A percentile compares a stretch with the other conserved stretches of the same genome.
Conservation (phyloP, 257 asterid species). For the Petrea volubilis region DNA sequence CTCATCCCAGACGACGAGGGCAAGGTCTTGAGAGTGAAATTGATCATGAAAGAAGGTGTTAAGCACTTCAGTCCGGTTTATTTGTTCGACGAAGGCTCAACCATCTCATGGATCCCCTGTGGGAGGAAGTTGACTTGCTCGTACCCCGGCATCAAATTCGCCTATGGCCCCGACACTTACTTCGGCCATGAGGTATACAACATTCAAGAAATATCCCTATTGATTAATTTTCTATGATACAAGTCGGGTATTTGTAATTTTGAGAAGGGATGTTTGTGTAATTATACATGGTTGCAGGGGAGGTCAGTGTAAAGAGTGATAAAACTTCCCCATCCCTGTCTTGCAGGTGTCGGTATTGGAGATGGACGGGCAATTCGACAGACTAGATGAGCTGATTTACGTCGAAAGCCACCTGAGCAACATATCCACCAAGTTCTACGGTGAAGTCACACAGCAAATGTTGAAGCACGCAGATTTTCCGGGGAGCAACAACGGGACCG, state of each 20-base stretch:
- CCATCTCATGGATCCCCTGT: constrained; percentile 96
- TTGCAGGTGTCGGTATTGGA: constrained; percentile 87
- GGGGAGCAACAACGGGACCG: constrained; percentile 97
- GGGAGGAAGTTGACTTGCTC: constrained; percentile 98
- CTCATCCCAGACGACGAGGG: constrained; percentile 98
- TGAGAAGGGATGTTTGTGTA: too few relatives aligned
- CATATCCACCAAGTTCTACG: constrained; percentile 90
- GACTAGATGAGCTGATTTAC: constrained; percentile 90
- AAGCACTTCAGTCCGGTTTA: constrained; percentile 78
- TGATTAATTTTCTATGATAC: too few relatives aligned
- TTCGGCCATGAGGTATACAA: constrained; percentile 78
- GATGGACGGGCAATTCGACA: constrained; percentile 98
- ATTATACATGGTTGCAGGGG: too few relatives aligned
- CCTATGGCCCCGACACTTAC: constrained; percentile 86
- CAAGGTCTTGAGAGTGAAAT: constrained; percentile 80
- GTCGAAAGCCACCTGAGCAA: constrained; percentile 96
- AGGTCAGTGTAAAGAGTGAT: too few relatives aligned
- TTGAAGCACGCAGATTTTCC: constrained; percentile 68
- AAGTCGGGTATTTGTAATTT: background rate
- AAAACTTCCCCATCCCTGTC: background rate
- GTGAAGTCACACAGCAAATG: constrained; percentile 98
- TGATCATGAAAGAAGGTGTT: constrained; percentile 92
- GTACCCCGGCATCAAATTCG: constrained; percentile 95
- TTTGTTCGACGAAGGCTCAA: constrained; percentile 95
- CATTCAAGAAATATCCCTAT: too few relatives aligned